Evolutionary conservation across 371 early-diverging fungal species (phyloP), one percentile per base, ranked within the genome.

Genomic region (Blakeslea trispora): DNA sequence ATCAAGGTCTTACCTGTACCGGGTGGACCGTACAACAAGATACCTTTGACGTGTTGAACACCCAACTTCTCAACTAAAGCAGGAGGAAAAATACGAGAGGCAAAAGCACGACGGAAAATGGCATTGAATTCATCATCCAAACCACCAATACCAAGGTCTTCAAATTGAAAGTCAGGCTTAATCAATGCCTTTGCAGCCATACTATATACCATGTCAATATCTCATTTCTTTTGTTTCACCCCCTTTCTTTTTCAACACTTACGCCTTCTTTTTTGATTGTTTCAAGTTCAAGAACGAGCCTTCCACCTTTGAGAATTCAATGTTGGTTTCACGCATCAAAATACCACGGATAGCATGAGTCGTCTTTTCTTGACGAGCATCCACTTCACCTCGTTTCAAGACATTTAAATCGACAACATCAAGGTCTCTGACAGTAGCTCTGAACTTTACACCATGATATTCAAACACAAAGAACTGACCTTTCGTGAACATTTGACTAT

Each of bases 1-100:
- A 99, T 98, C 52, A 99, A 75, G 10, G 99, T 99, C 74, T 99
- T 99, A 55, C 99, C 99, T 0, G 99, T 99, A 58, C 99, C 99
- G 0, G 99, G 99, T 34, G 99, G 99, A 34, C 99, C 95, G 69
- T 86, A 89, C 3, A 94, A 72, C 40, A 93, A 70, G 45, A 93
- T 85, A 69, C 85, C 86, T 57, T 91, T 82, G 45, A 99, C 98
- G 76, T 99, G 99, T 64, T 94, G 94, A 43, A 99, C 98, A 13
- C 99, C 99, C 47, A 98, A 77, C 68, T 94, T 94, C 60, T 97
- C 95, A 13, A 99, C 97, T 45, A 99, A 77, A 10, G 91, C 87
- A 15, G 96, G 96, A 17, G 99, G 98, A 64, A 97, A 99, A 55
- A 98, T 96, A 63, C 99, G 92, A 7, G 99, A 99, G 0, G 98